phyloP scores from a whole-genome alignment of 2,329 filamentous ascomycete genomes.

The Sporothrix sp. region DNA sequence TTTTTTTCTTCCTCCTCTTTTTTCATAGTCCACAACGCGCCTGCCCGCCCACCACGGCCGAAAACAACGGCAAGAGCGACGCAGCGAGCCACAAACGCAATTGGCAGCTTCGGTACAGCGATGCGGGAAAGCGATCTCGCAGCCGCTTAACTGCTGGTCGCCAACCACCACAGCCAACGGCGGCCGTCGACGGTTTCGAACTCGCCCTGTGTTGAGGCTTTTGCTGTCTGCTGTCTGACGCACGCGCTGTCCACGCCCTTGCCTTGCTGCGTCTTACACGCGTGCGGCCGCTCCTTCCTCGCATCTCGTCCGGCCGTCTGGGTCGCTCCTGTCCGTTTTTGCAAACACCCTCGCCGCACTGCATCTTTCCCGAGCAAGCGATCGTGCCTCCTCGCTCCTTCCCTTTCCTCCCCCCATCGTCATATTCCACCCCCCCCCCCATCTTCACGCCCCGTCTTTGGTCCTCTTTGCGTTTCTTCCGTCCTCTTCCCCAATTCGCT shows the following conservation, averaged over 20 bases:
- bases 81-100: constrained; percentile 1
- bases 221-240: too few species aligned
- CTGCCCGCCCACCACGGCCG: constrained; percentile 1
- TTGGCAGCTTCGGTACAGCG: constrained; percentile 8
- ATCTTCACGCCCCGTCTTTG: constrained; percentile 3
- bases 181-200: neutral
- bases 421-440: constrained; percentile 1
- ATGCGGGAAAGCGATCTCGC: constrained; percentile 8
- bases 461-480: neutral
- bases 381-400: neutral
- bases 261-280: neutral
- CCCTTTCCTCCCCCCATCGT: neutral
- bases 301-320: too few species aligned
- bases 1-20: constrained; percentile 1
- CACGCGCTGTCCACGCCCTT: too few species aligned
- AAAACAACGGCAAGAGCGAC: neutral
- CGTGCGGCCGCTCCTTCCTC: neutral
- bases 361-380: constrained; percentile 12
- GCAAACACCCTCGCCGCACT: constrained; percentile 7
- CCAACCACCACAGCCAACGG: neutral
- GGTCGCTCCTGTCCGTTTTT: constrained; percentile 4
- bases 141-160: constrained; percentile 5
- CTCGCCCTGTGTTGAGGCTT: neutral
- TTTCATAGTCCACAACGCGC: constrained; percentile 8
- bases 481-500: neutral